These are phyloP conservation scores for Sonneratia alba DNA, from an alignment of 345 rosid species.

Conservation along the genomic window DNA sequence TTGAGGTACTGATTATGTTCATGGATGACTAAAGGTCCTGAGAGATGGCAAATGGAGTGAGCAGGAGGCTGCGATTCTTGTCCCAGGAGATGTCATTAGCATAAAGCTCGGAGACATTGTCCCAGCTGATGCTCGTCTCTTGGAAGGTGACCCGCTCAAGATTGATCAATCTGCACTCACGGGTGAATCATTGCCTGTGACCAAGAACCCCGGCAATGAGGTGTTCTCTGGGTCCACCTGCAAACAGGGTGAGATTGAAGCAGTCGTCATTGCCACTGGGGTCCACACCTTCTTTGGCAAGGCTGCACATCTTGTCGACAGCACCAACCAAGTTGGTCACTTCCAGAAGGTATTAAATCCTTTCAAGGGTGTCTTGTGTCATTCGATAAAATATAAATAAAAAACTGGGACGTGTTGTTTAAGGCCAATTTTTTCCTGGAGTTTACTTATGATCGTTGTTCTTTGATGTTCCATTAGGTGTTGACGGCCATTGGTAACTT, in stretches of 20 bases:
- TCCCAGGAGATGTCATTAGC: slow-evolving; percentile 85
- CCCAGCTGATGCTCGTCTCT: slow-evolving; percentile 95
- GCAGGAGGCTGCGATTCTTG: slow-evolving; percentile 83
- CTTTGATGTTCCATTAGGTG: slow-evolving; percentile 46
- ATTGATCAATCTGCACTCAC: slow-evolving; percentile 93
- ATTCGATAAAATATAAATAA: no score
- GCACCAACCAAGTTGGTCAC: slow-evolving; percentile 82
- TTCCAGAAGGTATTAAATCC: slow-evolving; percentile 47
- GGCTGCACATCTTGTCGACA: slow-evolving; percentile 94
- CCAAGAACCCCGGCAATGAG: slow-evolving; percentile 66
- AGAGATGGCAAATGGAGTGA: slow-evolving; percentile 81
- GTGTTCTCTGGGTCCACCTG: slow-evolving; percentile 90
- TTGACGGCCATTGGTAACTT: slow-evolving; percentile 86
- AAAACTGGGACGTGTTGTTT: no score
- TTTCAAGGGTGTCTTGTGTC: no score
- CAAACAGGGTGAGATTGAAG: slow-evolving; percentile 86
- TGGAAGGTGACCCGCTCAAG: slow-evolving; percentile 88
- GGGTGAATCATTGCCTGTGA: slow-evolving; percentile 86
- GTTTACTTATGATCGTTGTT: no score
- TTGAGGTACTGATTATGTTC: neutral
- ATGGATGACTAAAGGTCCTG: slow-evolving; percentile 37
- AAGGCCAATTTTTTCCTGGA: no score
- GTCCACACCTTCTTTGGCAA: slow-evolving; percentile 94
- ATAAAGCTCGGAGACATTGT: slow-evolving; percentile 80
- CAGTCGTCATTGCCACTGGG: slow-evolving; percentile 85